A percentile compares a stretch with the other conserved stretches of the same genome.
phyloP scores from a whole-genome alignment of 257 asterid genomes.

The Nicotiana undulata region DNA sequence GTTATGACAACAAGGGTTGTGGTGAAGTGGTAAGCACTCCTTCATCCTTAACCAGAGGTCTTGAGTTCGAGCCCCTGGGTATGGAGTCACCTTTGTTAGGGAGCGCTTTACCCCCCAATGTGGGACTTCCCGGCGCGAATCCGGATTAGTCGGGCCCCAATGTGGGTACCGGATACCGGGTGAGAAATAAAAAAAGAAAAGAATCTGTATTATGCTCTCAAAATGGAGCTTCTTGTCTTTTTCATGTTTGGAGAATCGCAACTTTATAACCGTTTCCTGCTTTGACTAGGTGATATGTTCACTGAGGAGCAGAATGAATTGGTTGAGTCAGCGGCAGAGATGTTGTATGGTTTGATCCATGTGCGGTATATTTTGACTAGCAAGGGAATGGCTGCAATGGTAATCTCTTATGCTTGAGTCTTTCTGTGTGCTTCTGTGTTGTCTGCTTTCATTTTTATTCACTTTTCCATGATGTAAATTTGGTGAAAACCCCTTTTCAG shows the following conservation, averaged over 20 bases:
- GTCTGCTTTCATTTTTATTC: slow-evolving; percentile 3
- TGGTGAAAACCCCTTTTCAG: slow-evolving; percentile 29
- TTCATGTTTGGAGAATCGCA: slow-evolving; percentile 7
- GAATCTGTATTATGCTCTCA: neutral
- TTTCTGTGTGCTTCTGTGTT: neutral
- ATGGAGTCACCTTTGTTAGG: no score
- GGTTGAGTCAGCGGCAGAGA: slow-evolving; percentile 97
- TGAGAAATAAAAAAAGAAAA: no score
- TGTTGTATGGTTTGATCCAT: slow-evolving; percentile 92
- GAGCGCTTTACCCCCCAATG: no score
- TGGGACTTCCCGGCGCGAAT: no score
- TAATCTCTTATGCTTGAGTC: slow-evolving; percentile 24
- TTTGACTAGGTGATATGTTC: slow-evolving; percentile 66
- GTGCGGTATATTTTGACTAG: slow-evolving; percentile 82
- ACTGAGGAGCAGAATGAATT: slow-evolving; percentile 94
- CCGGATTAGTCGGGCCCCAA: no score
- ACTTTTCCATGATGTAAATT: neutral
- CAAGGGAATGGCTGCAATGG: slow-evolving; percentile 99
- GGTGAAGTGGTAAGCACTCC: no score
- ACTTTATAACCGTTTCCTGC: slow-evolving; percentile 14
- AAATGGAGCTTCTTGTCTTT: neutral
- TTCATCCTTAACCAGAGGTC: no score
- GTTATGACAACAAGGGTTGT: neutral
- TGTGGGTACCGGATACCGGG: no score
- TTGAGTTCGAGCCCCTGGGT: no score